A percentile compares a stretch with the other conserved stretches of the same genome.
phyloP scores from a whole-genome alignment of 345 rosid species.

The Camelina hispida region DNA sequence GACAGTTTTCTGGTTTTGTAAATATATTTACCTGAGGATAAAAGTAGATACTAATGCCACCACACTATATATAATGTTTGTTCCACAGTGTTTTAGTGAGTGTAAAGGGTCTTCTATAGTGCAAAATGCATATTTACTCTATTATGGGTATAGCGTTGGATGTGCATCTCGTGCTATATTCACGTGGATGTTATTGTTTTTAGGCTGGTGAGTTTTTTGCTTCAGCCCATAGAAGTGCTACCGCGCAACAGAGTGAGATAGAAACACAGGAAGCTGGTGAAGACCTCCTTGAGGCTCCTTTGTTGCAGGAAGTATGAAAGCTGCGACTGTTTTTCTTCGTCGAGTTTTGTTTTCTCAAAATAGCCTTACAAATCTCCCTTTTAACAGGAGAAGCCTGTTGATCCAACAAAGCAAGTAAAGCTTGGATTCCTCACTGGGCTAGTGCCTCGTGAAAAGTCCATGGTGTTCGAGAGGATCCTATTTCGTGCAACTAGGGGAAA shows the following conservation, averaged over 20 bases:
- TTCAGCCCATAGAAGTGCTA: conserved; percentile 74
- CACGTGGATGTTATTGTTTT: conserved; percentile 23
- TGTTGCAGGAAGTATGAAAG: conserved; percentile 54
- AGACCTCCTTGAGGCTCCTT: conserved; percentile 75
- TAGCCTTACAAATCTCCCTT: conserved; percentile 17
- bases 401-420: conserved; percentile 86
- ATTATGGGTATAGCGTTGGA: not conserved
- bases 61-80: conserved; percentile 7
- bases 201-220: conserved; percentile 87
- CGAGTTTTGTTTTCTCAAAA: conserved; percentile 23
- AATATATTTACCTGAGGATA: conserved; percentile 8
- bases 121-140: conserved; percentile 6
- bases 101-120: conserved; percentile 12
- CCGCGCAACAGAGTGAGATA: conserved; percentile 75
- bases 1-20: conserved; percentile 5
- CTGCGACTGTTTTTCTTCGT: conserved; percentile 12
- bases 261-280: conserved; percentile 63
- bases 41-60: conserved; percentile 17
- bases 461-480: conserved; percentile 95
- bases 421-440: conserved; percentile 88
- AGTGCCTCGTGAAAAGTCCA: conserved; percentile 85
- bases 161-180: conserved; percentile 22
- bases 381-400: conserved; percentile 64
- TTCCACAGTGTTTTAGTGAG: not conserved
- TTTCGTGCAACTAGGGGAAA: conserved; percentile 99